Evolutionary conservation across 2,329 filamentous ascomycete species (phyloP).

Genomic region (Fusarium dimerum): DNA sequence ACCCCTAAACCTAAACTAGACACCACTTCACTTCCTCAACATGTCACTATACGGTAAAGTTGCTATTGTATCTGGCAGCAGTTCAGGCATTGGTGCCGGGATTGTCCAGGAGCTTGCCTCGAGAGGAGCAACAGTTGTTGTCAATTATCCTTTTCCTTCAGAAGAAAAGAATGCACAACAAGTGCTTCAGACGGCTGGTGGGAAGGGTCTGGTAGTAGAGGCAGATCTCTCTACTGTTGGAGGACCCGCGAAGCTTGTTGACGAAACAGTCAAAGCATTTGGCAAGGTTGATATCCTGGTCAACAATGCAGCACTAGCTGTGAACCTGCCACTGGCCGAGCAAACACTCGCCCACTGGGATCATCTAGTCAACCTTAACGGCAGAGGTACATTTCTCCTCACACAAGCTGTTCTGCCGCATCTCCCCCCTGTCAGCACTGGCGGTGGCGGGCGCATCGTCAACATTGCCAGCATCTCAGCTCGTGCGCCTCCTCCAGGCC

Average conservation of each 20-base stretch:
- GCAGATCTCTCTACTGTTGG: conserved; percentile 42
- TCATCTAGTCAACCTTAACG: conserved; percentile 42
- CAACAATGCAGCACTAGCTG: conserved; percentile 38
- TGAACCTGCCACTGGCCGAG: conserved; percentile 40
- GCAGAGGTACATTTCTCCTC: conserved; percentile 42
- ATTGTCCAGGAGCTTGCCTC: conserved; percentile 45
- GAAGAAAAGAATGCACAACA: conserved; percentile 33
- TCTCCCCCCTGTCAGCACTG: conserved; percentile 26
- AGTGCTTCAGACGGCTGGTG: conserved; percentile 15
- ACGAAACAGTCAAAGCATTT: conserved; percentile 36
- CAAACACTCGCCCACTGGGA: conserved; percentile 42
- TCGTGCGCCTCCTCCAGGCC: conserved; percentile 35
- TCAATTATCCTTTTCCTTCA: conserved; percentile 47
- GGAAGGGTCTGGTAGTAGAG: conserved; percentile 28
- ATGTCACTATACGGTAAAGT: conserved; percentile 12
- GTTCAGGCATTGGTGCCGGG: conserved; percentile 44
- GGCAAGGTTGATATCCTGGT: conserved; percentile 42
- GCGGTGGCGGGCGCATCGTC: conserved; percentile 39
- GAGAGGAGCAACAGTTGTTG: conserved; percentile 47
- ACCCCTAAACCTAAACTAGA: no score
- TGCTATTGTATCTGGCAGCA: conserved; percentile 18
- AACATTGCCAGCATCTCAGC: conserved; percentile 42
- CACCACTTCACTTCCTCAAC: no score
- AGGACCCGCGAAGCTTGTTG: conserved; percentile 38
- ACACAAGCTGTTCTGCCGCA: conserved; percentile 41